phyloP scores from a whole-genome alignment of 2,329 filamentous ascomycete genomes.

The Pseudocercospora crystallina region DNA sequence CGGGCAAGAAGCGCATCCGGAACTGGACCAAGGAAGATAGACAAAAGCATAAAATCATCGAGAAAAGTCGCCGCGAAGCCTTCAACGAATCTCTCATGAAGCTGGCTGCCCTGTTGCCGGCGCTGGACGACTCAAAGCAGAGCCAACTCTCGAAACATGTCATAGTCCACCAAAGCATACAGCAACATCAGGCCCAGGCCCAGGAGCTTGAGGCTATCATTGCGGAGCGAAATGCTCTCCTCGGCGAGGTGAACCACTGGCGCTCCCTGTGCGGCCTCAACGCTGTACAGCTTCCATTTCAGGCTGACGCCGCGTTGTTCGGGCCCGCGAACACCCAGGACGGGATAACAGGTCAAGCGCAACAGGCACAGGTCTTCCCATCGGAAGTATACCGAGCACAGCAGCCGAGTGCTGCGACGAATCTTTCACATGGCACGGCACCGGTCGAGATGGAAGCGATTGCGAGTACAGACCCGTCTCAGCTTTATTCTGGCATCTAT shows the following conservation, averaged over 20 bases:
- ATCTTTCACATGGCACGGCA: too few relatives aligned
- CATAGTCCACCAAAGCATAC: conserved; percentile 16
- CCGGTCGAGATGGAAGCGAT: too few relatives aligned
- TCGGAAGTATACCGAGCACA: too few relatives aligned
- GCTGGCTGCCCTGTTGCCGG: conserved; percentile 15
- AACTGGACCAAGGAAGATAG: conserved; percentile 11
- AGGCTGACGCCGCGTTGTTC: not conserved
- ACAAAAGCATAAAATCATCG: conserved; percentile 16
- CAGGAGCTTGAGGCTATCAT: conserved; percentile 6
- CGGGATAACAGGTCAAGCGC: too few relatives aligned
- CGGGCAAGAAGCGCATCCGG: conserved; percentile 5
- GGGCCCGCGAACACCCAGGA: too few relatives aligned
- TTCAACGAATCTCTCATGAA: conserved; percentile 17
- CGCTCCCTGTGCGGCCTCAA: not conserved
- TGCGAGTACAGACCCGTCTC: too few relatives aligned
- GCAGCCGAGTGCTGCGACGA: too few relatives aligned
- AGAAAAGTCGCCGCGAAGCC: conserved; percentile 18
- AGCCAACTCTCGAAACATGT: conserved; percentile 20
- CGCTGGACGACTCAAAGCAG: conserved; percentile 13
- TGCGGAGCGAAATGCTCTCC: conserved; percentile 8
- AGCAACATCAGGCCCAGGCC: conserved; percentile 9
- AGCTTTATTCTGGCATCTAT: not conserved
- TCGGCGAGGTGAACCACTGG: conserved; percentile 4
- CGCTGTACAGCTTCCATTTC: too few relatives aligned
- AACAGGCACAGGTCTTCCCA: too few relatives aligned